Evolutionary conservation across 1,139 yeast genomes (phyloP).

Genomic region (Yamadazyma kanchanaburiensis): DNA sequence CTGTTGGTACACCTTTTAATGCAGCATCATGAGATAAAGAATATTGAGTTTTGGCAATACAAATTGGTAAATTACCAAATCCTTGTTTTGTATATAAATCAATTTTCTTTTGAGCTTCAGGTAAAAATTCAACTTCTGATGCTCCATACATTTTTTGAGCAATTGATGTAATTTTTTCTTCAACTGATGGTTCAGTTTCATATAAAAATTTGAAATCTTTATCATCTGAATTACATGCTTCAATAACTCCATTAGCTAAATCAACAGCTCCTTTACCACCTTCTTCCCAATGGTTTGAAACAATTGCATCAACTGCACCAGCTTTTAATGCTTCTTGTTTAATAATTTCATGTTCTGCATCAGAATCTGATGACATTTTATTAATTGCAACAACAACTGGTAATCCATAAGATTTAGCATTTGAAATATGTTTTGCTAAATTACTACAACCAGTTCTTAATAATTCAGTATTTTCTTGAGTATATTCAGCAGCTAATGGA

Average conservation of each 20-base stretch:
- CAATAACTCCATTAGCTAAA: slow-evolving; percentile 81
- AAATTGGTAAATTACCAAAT: slow-evolving; percentile 86
- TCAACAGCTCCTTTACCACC: slow-evolving; percentile 95
- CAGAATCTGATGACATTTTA: slow-evolving; percentile 83
- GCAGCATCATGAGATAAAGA: slow-evolving; percentile 92
- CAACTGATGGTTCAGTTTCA: slow-evolving; percentile 67
- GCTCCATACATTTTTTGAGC: slow-evolving; percentile 96
- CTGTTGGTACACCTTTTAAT: slow-evolving; percentile 93
- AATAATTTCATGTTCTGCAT: slow-evolving; percentile 78
- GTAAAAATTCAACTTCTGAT: slow-evolving; percentile 78
- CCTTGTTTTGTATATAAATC: slow-evolving; percentile 87
- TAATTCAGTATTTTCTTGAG: slow-evolving; percentile 81
- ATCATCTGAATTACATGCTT: slow-evolving; percentile 56
- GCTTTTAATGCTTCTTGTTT: slow-evolving; percentile 82
- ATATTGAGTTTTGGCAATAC: slow-evolving; percentile 98
- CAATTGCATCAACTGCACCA: slow-evolving; percentile 95
- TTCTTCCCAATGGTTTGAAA: slow-evolving; percentile 96
- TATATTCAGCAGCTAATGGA: slow-evolving; percentile 82
- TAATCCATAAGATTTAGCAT: slow-evolving; percentile 82
- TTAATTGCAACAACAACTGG: slow-evolving; percentile 97
- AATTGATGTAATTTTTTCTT: slow-evolving; percentile 77
- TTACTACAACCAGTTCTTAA: slow-evolving; percentile 84
- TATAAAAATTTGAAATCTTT: slow-evolving; percentile 70
- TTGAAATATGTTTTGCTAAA: slow-evolving; percentile 85
- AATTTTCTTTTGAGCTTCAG: slow-evolving; percentile 81